These are phyloP conservation scores for Gossypium arboreum DNA, from an alignment of 345 rosid species.

Conservation along the genomic window DNA sequence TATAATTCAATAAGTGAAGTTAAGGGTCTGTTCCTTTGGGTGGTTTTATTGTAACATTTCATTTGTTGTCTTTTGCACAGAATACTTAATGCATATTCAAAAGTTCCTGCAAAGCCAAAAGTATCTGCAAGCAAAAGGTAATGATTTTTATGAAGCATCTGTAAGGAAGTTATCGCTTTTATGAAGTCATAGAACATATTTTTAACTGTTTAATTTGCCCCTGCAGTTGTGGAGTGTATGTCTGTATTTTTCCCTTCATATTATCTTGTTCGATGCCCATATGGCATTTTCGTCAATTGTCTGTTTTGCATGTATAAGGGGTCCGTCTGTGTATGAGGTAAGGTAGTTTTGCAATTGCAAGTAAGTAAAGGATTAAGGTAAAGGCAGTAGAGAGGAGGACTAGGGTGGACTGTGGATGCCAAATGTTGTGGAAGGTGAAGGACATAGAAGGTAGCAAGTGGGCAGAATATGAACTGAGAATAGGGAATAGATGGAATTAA, in stretches of 20 bases:
- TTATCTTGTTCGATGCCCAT: no score
- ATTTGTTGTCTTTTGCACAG: conserved; percentile 29
- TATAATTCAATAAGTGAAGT: not conserved
- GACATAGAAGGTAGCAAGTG: not conserved
- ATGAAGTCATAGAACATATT: not conserved
- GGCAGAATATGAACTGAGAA: not conserved
- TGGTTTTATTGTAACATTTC: not conserved
- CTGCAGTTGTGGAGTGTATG: not conserved
- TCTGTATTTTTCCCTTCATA: not conserved
- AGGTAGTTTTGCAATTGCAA: not conserved
- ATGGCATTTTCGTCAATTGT: not conserved
- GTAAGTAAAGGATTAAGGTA: not conserved
- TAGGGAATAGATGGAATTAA: no score
- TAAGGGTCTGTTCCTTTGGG: not conserved
- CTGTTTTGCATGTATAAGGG: not conserved
- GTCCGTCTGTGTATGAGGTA: not conserved
- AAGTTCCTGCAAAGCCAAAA: conserved; percentile 55
- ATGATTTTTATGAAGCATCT: not conserved
- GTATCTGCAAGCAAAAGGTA: conserved; percentile 51
- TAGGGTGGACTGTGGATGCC: not conserved
- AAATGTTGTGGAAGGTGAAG: not conserved
- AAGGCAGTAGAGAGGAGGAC: not conserved
- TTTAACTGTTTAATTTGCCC: conserved; percentile 1
- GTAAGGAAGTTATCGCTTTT: not conserved
- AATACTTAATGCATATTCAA: conserved; percentile 57